Conservation (phyloP, 345 rosid species). For the Mallotus nudiflorus region DNA sequence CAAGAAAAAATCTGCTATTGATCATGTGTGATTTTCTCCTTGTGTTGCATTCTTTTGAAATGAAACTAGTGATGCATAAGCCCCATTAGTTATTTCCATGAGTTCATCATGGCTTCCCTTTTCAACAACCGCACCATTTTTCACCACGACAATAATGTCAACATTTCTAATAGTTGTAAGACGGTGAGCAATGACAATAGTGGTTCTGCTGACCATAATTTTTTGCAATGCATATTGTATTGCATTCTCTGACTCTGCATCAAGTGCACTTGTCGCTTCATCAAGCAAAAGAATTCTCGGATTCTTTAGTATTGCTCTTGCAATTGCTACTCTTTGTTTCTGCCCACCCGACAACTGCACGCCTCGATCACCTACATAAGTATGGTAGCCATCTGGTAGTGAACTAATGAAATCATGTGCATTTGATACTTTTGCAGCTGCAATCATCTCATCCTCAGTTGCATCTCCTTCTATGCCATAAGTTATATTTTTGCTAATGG, state of each 20-base stretch:
- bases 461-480: constrained; percentile 54
- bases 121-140: constrained; percentile 63
- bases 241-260: constrained; percentile 61
- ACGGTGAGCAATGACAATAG: constrained; percentile 66
- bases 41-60: constrained; percentile 38
- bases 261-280: too few species aligned
- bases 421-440: constrained; percentile 55
- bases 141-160: constrained; percentile 62
- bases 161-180: constrained; percentile 57
- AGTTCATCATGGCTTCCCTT: constrained; percentile 54
- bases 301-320: constrained; percentile 60
- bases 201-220: constrained; percentile 62
- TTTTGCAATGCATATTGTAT: constrained; percentile 65
- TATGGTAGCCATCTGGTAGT: constrained; percentile 63
- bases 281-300: constrained; percentile 65
- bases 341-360: constrained; percentile 73
- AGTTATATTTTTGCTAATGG: constrained; percentile 57
- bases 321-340: too few species aligned
- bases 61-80: constrained; percentile 60
- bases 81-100: constrained; percentile 53
- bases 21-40: too few species aligned
- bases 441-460: constrained; percentile 53
- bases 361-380: constrained; percentile 65
- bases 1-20: too few species aligned
- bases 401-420: constrained; percentile 67